Evolutionary conservation across 768 basidiomycete genomes (phyloP).

Genomic region (Russula foetens): DNA sequence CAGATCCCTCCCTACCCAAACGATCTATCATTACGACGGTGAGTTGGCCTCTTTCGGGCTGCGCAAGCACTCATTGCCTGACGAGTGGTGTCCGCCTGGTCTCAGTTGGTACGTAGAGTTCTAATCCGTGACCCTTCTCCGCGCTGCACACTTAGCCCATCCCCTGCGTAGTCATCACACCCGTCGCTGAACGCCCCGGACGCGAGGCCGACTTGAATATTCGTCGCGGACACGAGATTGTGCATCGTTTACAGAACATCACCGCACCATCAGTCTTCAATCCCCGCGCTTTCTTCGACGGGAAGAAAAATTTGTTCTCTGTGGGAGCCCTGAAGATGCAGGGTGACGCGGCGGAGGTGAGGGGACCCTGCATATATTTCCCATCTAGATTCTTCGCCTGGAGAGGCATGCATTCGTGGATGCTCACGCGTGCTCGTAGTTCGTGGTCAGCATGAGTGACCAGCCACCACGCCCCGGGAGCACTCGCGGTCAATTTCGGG

Average conservation of each 20-base stretch:
- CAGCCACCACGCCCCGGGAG: slow-evolving; percentile 3
- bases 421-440: slow-evolving; percentile 3
- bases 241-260: slow-evolving; percentile 11
- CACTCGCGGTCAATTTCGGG: slow-evolving; percentile 11
- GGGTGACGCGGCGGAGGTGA: slow-evolving; percentile 14
- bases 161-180: neutral
- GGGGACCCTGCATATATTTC: neutral
- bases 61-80: neutral
- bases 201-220: slow-evolving; percentile 6
- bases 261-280: slow-evolving; percentile 6
- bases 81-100: neutral
- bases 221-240: slow-evolving; percentile 15
- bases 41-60: neutral
- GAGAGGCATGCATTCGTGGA: neutral
- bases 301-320: slow-evolving; percentile 17
- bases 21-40: slow-evolving; percentile 15
- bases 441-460: slow-evolving; percentile 9
- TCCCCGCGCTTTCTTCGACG: slow-evolving; percentile 14
- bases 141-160: neutral
- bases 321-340: slow-evolving; percentile 13
- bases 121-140: neutral
- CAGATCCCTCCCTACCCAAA: slow-evolving; percentile 8
- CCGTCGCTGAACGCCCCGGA: slow-evolving; percentile 5
- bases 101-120: slow-evolving; percentile 7
- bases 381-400: neutral